Evolutionary conservation across 75 land plant genomes (phyloP), one percentile per base, ranked within the genome.

Genomic region (Cunninghamia lanceolata): DNA sequence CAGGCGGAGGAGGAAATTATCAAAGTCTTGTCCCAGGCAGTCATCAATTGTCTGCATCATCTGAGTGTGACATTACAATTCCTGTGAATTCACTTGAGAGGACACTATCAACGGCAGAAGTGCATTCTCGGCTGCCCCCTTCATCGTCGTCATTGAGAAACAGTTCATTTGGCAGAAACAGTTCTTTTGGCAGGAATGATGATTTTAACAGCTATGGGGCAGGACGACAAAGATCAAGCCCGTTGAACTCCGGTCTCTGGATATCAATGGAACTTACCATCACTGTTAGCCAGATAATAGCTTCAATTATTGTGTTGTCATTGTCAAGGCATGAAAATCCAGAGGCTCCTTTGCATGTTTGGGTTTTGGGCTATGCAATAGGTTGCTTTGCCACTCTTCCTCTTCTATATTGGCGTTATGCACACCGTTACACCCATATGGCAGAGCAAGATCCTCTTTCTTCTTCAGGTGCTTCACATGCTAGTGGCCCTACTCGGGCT

Each of bases 371-470:
- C 70, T 97, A 97, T 89, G 94, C 99, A 45, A 88, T 89, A 39
- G 99, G 99, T 13, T 97, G 99, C 91, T 85, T 96, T 70, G 97
- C 98, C 10, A 91, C 91, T 13, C 90, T 97, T n/a, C 98, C 99
- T 76, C 86, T 94, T 84, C 91, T 97, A 17, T 97, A 94, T 73
- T 95, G 97, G 96, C 95, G 95, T 21, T 97, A 90, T 84, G 84
- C 71, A 19, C 90, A 89, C 68, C 91, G 96, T 5, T 90, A 92
- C 78, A 76, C 84, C 35, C 91, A 86, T 78, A 70, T 78, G 15
- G 45, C 86, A 82, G 93, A 95, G 76, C 94, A 92, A 82, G 96
- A 88, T 42, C 84, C 91, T 38, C 30, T 79, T 39, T 86, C 90
- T 3, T 21, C 43, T 71, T 81, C 53, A 59, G 85, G 75, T 15